Evolutionary conservation across 176 grass and related monocot species (phyloP).

Genomic region (Juncus effusus): DNA sequence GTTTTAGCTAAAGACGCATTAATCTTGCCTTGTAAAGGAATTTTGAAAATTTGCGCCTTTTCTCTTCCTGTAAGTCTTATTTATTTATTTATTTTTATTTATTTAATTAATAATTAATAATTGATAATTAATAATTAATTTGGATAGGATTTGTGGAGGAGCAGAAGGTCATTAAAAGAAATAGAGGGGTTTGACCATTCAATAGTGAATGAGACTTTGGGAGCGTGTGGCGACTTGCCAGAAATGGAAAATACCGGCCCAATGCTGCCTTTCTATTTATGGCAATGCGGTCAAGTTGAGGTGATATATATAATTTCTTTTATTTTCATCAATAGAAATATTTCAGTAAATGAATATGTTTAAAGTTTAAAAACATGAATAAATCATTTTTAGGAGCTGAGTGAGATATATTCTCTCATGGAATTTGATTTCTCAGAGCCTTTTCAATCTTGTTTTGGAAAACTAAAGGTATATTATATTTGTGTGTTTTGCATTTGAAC

Average conservation of each 20-base stretch:
- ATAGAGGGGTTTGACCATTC: slow-evolving; percentile 83
- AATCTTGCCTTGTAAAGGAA: slow-evolving; percentile 78
- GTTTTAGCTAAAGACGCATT: slow-evolving; percentile 58
- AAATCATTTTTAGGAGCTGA: slow-evolving; percentile 51
- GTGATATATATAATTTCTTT: slow-evolving; percentile 23
- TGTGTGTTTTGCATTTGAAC: neutral
- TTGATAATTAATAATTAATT: slow-evolving; percentile 8
- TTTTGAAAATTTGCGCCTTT: slow-evolving; percentile 76
- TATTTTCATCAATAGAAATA: neutral
- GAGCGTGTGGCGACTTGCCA: slow-evolving; percentile 74
- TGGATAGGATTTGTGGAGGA: slow-evolving; percentile 78
- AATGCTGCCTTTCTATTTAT: slow-evolving; percentile 67
- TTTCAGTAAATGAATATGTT: neutral
- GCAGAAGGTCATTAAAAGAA: slow-evolving; percentile 48
- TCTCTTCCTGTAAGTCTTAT: slow-evolving; percentile 81
- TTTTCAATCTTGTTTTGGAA: slow-evolving; percentile 63
- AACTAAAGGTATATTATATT: slow-evolving; percentile 55
- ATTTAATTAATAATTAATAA: neutral
- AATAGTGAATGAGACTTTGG: slow-evolving; percentile 69
- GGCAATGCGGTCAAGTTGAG: slow-evolving; percentile 85
- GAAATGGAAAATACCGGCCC: slow-evolving; percentile 45
- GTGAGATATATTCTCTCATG: slow-evolving; percentile 56
- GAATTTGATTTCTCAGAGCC: slow-evolving; percentile 65
- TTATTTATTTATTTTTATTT: neutral
- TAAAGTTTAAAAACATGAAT: neutral